Base-by-base conservation (phyloP, 163 green algal species). In the Chlorella variabilis region DNA sequence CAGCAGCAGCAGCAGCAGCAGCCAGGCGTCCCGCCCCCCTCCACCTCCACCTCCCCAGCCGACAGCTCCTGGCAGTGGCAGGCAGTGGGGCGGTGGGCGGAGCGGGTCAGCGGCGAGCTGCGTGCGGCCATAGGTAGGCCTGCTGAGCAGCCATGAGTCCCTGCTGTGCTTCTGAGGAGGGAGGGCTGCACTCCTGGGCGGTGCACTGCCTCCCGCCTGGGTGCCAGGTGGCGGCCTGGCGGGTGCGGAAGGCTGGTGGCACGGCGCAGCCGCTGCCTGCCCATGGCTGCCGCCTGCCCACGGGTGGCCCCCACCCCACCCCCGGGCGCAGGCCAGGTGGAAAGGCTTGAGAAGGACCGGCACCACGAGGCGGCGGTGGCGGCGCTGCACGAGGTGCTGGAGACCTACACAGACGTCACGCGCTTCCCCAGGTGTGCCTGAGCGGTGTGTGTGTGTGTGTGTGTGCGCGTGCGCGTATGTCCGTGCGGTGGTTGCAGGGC, bases 351-450 rank as follows among this genome's bases (percentile, higher is more conserved):
- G 59, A n/a, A 42, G 31, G 61, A 70, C 45, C 41, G 63, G 29
- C 42, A 78, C 23, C 75, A 67, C 45, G 80, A 86, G 38, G 77
- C 67, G 41, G 84, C 90, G 18, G 49, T 78, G 42, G 13, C 41
- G 39, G 68, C 87, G 39, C 88, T 96, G 33, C 86, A 89, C 42
- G 63, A 87, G 20, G 93, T 97, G 75, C 86, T 97, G 80, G 93
- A 97, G 71, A 93, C 89, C 0, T 97, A 92, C 89, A 98, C 94
- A 9, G 94, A 98, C 83, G 87, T 95, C 49, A 97, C 90, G 0
- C 86, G 91, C n/a, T 96, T 94, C 76, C 93, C 93, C 11, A 71
- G 65, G 87, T 92, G 78, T 41, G 33, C 9, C 2, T 33, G 34
- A 9, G 13, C 36, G 11, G 2, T 54, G 5, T 18, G 20, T 54